Evolutionary conservation across 345 rosid genomes (phyloP).

Genomic region (Heritiera fomes): DNA sequence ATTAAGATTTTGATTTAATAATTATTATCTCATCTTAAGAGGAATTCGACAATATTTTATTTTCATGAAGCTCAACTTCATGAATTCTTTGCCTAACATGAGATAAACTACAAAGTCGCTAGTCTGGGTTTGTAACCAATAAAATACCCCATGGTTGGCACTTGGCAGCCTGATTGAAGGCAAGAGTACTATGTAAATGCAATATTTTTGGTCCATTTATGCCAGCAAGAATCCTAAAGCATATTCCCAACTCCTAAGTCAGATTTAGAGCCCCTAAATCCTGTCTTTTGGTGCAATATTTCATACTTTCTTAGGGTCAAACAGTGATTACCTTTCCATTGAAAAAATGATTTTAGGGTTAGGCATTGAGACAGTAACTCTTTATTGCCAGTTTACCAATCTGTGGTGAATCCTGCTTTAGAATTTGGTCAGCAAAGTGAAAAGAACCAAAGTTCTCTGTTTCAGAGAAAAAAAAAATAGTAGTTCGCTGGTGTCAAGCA

Average conservation of each 20-base stretch:
- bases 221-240: not conserved
- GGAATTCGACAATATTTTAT: no score
- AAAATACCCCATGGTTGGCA: not conserved
- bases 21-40: no score
- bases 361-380: not conserved
- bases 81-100: no score
- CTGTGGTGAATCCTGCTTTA: not conserved
- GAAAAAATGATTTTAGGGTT: not conserved
- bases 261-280: not conserved
- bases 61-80: no score
- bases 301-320: not conserved
- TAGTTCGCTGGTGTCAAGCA: constrained; percentile 23
- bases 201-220: not conserved
- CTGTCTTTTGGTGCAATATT: not conserved
- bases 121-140: not conserved
- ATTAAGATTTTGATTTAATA: no score
- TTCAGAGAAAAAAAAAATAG: constrained; percentile 23
- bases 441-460: constrained; percentile 10
- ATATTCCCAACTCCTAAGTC: not conserved
- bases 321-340: not conserved
- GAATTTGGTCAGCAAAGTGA: not conserved
- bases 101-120: not conserved
- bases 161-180: not conserved
- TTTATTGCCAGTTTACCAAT: no score
- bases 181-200: not conserved